phyloP scores from a whole-genome alignment of 108 stramenopile species.

The Skeletonema menzelii region DNA sequence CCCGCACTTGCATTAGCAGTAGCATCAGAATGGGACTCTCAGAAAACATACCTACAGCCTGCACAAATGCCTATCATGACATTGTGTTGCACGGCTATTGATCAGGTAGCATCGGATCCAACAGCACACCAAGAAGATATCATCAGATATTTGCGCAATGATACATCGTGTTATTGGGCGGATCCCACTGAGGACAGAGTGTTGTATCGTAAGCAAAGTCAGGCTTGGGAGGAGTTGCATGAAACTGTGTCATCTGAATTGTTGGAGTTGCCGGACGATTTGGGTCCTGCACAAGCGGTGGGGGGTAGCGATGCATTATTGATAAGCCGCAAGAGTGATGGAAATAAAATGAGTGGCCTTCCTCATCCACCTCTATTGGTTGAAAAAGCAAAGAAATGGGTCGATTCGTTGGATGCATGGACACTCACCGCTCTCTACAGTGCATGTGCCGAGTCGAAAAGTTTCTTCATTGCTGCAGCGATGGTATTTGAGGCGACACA shows the following conservation, averaged over 20 bases:
- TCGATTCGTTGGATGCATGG: conserved; percentile 83
- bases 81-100: conserved; percentile 88
- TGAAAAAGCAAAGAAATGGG: conserved; percentile 51
- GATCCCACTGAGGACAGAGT: conserved; percentile 81
- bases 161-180: conserved; percentile 89
- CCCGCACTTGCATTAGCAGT: conserved; percentile 78
- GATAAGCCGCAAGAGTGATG: conserved; percentile 60
- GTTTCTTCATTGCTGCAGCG: conserved; percentile 84
- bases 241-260: conserved; percentile 24
- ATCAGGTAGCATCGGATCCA: conserved; percentile 73
- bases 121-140: conserved; percentile 43
- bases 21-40: conserved; percentile 95
- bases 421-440: conserved; percentile 79
- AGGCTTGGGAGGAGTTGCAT: conserved; percentile 74
- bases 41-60: conserved; percentile 77
- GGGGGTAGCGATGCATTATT: conserved; percentile 73
- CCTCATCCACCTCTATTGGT: conserved; percentile 78
- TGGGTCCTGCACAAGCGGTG: conserved; percentile 57
- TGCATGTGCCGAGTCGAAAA: conserved; percentile 87
- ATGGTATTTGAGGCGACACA: conserved; percentile 44
- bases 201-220: conserved; percentile 68
- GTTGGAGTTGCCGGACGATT: conserved; percentile 45
- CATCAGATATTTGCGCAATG: conserved; percentile 81
- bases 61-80: conserved; percentile 98
- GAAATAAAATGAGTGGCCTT: conserved; percentile 54